Evolutionary conservation across 805 yeast species (phyloP), one percentile per base, ranked within the genome.

Genomic region (Candida maris): DNA sequence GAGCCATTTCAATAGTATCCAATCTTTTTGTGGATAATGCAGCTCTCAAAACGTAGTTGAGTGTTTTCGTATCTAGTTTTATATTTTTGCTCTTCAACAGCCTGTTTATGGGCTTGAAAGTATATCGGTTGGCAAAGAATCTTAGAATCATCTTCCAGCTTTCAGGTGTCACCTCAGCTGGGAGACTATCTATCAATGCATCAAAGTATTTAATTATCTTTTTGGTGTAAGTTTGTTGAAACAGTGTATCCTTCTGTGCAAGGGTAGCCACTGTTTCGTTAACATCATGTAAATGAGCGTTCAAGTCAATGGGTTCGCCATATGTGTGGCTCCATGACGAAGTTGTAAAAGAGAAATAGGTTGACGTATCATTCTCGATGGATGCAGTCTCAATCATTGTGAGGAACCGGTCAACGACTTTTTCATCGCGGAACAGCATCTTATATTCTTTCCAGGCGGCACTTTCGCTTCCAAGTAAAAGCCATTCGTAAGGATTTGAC

Each of bases 111-210:
- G 21, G 5, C n/a, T 32, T 30, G 10, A 37, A 24, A 18, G 27
- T 30, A 27, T 37, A 37, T 7, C 37, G 21, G 9, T 23, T 20
- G 7, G 34, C 33, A 4, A 22, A 27, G 23, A 37, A 37, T 19
- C 30, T 19, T n/a, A 32, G n/a, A 16, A 37, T 19, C 4, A 19
- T 22, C n/a, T 21, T 22, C 38, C 38, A 34, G 20, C 26, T 20
- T 19, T 34, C 32, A 4, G 27, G 6, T n/a, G 9, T 19, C 14
- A 27, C 6, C 14, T 28, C 18, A 10, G 5, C 7, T 14, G 27
- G n/a, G 8, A 4, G 5, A 6, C 12, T n/a, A 19, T 27, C 32
- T 19, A 19, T 19, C 17, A 20, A 13, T 4, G 6, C 5, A 7
- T 35, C 34, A 17, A 35, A 19, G 15, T 18, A 35, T 18, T 12